Conservation (phyloP, 176 grass and related monocot genomes). For the Areca catechu region DNA sequence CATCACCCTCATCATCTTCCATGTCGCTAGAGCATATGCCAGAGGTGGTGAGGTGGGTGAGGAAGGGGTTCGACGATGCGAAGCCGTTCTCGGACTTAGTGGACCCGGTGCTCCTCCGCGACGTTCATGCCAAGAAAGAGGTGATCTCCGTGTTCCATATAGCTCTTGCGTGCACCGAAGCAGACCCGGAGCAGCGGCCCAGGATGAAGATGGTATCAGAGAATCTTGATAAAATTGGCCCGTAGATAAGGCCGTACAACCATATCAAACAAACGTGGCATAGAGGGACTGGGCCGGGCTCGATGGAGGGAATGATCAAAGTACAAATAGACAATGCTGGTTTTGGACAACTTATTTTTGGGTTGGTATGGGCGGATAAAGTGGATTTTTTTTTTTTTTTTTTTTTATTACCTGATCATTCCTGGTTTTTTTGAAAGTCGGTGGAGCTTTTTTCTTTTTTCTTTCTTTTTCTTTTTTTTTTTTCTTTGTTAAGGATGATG, state of each 20-base stretch:
- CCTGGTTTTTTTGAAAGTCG: too few species aligned
- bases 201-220: constrained; percentile 75
- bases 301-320: too few species aligned
- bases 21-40: constrained; percentile 51
- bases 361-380: too few species aligned
- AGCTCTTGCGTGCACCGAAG: constrained; percentile 55
- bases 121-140: constrained; percentile 62
- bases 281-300: too few species aligned
- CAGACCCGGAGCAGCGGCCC: constrained; percentile 47
- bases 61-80: constrained; percentile 49
- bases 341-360: too few species aligned
- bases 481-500: too few species aligned
- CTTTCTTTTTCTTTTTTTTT: too few species aligned
- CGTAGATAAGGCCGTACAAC: neutral
- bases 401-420: too few species aligned
- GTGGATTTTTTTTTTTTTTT: too few species aligned
- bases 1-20: constrained; percentile 38
- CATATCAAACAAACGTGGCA: too few species aligned
- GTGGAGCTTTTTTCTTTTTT: too few species aligned
- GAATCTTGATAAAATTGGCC: constrained; percentile 57
- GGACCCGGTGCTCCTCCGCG: constrained; percentile 39
- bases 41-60: constrained; percentile 72
- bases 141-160: constrained; percentile 65
- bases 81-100: constrained; percentile 53
- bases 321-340: too few species aligned